Evolutionary conservation across 2,329 filamentous ascomycete genomes (phyloP), one percentile per base, ranked within the genome.

Genomic region (Trichoderma sp.): DNA sequence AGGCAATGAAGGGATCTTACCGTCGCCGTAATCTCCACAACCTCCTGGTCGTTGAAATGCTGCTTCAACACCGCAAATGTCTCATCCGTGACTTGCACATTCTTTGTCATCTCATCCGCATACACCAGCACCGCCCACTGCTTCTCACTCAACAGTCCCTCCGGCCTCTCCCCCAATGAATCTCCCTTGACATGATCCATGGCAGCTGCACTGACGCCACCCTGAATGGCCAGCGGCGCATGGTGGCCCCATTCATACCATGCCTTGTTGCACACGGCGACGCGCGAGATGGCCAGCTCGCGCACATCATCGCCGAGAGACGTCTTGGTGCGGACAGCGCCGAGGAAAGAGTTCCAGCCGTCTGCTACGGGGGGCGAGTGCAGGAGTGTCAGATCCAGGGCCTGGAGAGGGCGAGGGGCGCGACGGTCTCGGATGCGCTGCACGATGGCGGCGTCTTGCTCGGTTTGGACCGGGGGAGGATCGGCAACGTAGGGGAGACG

Each of bases 221-320:
- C 89, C 22, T 80, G 80, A 9, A 83, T 80, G 5, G 85, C 84
- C 15, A 94, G 82, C 1, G 92, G 92, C 17, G 89, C 89, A 76
- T 97, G 93, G 65, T 92, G 87, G 39, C 81, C 86, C 92, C 92
- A 96, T 78, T 97, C 93, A 78, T 93, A 96, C 88, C 90, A 92
- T 2, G 93, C 93, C 19, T 84, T 79, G 79, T 96, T 97, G 73
- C 92, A 85, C 17, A 90, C 89, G 13, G 93, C 93, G 15, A 96
- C 91, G 58, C 92, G 86, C 74, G 88, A 92, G 73, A 97, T 94
- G 71, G 91, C 90, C 19, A 94, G 83, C 81, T 97, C 92, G 71
- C 91, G 88, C 64, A 93, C 75, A 72, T 86, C 83, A 58, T 82
- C 84, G 4, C 79, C 65, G 6, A 90, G 73, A 4, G 74, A 76